phyloP scores from a whole-genome alignment of 306 rosid species.

The Begonia masoniana region DNA sequence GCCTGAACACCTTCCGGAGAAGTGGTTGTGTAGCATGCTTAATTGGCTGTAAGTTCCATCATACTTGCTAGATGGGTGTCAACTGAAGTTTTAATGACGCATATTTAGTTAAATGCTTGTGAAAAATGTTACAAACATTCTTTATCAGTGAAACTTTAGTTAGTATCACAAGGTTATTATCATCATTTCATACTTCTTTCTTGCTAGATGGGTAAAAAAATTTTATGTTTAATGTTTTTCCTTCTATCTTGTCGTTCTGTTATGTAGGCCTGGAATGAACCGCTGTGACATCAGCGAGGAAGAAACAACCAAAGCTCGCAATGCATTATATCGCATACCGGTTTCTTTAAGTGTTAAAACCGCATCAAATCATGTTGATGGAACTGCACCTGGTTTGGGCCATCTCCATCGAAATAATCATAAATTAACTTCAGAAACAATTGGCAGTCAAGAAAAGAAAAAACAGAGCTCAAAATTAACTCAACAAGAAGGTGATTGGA shows the following conservation, averaged over 20 bases:
- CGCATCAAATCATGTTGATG: slow-evolving; percentile 24
- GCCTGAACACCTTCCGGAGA: slow-evolving; percentile 66
- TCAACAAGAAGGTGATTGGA: slow-evolving; percentile 19
- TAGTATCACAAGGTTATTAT: background rate
- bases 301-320: slow-evolving; percentile 48
- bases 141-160: no score
- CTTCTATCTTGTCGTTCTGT: background rate
- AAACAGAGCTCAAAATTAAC: slow-evolving; percentile 25
- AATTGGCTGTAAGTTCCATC: slow-evolving; percentile 79
- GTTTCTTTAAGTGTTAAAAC: slow-evolving; percentile 31
- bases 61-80: no score
- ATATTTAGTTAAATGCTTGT: background rate
- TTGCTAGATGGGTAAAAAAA: background rate
- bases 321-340: slow-evolving; percentile 41
- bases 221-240: no score
- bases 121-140: background rate
- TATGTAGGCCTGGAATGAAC: slow-evolving; percentile 70
- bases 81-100: background rate
- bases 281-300: slow-evolving; percentile 54
- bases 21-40: slow-evolving; percentile 83
- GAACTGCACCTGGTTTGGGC: slow-evolving; percentile 22
- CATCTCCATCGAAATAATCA: slow-evolving; percentile 24
- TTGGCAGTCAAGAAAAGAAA: slow-evolving; percentile 35
- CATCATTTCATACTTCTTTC: slow-evolving; percentile 6
- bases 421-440: slow-evolving; percentile 17